Base-by-base conservation (phyloP, 2,329 filamentous ascomycete species). In the Aspergillus uvarum region DNA sequence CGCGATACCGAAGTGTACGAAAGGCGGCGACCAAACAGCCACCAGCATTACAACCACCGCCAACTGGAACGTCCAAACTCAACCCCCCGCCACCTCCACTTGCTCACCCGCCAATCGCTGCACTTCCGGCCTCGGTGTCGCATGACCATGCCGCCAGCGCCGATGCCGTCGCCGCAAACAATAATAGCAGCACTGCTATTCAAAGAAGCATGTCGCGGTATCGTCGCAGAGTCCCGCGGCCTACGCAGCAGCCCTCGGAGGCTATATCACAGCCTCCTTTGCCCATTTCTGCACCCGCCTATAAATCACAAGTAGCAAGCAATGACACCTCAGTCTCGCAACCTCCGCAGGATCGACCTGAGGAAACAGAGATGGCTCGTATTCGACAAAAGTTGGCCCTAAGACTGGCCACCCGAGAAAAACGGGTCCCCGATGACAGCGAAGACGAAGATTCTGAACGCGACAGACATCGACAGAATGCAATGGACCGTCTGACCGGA, bases 1-100 rank as follows among this genome's bases (percentile, higher is more conserved):
- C 83, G 57, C 80, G 85, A 47, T 87, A 87, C 72, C 79, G 84
- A 64, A 85, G 83, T 31, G 83, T 86, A 58, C 76, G 85, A 60
- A 79, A 79, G 63, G 76, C 75, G 11, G 70, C 72, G 22, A 67
- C 72, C 19, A 67, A 76, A 22, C 74, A 77, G 56, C 70, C 68
- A 52, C 61, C 77, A 59, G 68, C 64, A 29, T 29, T 29, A 29
- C 26, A 7, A 29, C 26, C 26, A 35, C 32, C 32, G 32, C 14
- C 32, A 16, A 16, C 32, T 12, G 32, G 11, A 35, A 16, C 32
- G 32, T 35, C 32, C 32, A 35, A 35, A 24, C 54, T 61, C 26
- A 50, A 61, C 50, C 49, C 61, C 31, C 52, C 60, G 24, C 49
- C 59, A 26, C 53, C 62, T n/a, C 56, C 60, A 22, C 51, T 58